These are phyloP conservation scores for Vigna radiata DNA, from an alignment of 306 rosid genomes.

Conservation along the genomic window DNA sequence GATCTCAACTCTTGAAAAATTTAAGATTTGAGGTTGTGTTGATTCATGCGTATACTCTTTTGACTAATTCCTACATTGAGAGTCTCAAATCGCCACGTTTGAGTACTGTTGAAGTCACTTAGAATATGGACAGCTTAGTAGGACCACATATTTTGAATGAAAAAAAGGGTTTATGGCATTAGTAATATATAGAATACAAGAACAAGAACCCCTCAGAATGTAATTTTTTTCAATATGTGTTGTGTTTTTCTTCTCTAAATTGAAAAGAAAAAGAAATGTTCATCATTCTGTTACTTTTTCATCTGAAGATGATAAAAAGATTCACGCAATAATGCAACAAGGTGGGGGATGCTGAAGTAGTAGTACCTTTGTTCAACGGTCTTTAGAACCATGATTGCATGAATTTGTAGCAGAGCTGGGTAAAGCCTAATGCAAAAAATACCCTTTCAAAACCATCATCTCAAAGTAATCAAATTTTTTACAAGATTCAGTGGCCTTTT, in stretches of 20 bases:
- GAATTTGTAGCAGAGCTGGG: conserved; percentile 54
- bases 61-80: conserved; percentile 44
- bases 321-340: conserved; percentile 62
- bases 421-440: conserved; percentile 35
- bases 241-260: conserved; percentile 15
- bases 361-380: conserved; percentile 39
- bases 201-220: conserved; percentile 41
- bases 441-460: conserved; percentile 46
- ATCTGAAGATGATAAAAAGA: conserved; percentile 58
- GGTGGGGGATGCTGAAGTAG: conserved; percentile 60
- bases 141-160: conserved; percentile 47
- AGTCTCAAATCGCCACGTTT: conserved; percentile 50
- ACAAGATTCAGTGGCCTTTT: conserved; percentile 53
- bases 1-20: background rate
- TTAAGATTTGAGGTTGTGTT: conserved; percentile 25
- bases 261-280: conserved; percentile 32
- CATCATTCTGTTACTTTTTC: conserved; percentile 64
- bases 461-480: conserved; percentile 48
- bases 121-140: conserved; percentile 39
- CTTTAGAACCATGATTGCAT: conserved; percentile 61
- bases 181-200: conserved; percentile 17
- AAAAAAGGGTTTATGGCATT: conserved; percentile 28
- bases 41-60: conserved; percentile 38
- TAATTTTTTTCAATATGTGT: conserved; percentile 51
- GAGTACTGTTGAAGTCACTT: conserved; percentile 43